phyloP scores from a whole-genome alignment of 192 early-diverging fungal species.

The Umbelopsis vinacea region DNA sequence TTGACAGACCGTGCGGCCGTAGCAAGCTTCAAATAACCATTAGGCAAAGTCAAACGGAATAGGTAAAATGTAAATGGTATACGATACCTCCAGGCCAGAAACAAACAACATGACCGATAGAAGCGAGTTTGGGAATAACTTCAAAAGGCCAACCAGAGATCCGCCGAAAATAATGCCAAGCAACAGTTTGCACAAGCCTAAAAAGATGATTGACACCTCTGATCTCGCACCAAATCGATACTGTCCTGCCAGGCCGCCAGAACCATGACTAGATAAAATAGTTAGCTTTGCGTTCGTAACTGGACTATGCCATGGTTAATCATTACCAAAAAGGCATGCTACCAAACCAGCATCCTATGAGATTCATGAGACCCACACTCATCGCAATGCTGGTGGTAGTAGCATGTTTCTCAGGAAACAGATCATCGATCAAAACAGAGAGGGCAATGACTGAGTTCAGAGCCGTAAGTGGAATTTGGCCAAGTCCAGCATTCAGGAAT shows the following conservation, averaged over 20 bases:
- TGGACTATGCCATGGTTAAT: neutral
- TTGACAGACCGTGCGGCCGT: constrained; percentile 38
- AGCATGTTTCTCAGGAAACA: constrained; percentile 72
- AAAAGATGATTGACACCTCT: constrained; percentile 74
- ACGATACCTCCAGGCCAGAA: constrained; percentile 76
- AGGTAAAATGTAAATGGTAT: constrained; percentile 52
- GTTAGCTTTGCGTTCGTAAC: too few species aligned
- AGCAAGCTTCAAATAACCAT: constrained; percentile 27
- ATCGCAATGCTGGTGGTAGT: constrained; percentile 57
- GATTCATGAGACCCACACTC: constrained; percentile 79
- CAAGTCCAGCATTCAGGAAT: constrained; percentile 81
- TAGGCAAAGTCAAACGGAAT: neutral
- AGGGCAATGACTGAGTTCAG: constrained; percentile 89
- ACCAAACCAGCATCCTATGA: constrained; percentile 78
- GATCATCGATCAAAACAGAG: constrained; percentile 73
- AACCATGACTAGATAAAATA: constrained; percentile 55
- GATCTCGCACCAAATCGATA: constrained; percentile 92
- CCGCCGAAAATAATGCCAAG: constrained; percentile 84
- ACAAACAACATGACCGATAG: constrained; percentile 90
- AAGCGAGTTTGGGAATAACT: constrained; percentile 74
- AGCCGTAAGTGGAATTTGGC: constrained; percentile 85
- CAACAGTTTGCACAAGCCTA: constrained; percentile 79
- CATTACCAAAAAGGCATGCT: constrained; percentile 75
- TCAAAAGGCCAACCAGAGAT: constrained; percentile 73
- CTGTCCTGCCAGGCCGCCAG: constrained; percentile 93